Base-by-base conservation (phyloP, 2,329 filamentous ascomycete genomes). In the Colletotrichum sansevieriae region DNA sequence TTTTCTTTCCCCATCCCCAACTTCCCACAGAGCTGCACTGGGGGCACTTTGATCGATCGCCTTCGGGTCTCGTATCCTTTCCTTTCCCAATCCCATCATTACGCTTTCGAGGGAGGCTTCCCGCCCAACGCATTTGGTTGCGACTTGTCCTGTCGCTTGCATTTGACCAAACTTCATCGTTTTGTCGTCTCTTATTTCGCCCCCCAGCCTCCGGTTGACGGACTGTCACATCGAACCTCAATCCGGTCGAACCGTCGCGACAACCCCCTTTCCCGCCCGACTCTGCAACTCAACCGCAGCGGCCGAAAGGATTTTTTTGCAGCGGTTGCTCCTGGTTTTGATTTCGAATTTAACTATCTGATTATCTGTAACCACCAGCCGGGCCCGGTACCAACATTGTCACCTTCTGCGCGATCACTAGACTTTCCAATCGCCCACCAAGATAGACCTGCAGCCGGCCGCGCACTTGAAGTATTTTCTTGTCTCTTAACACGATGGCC, bases 401-500 rank as follows among this genome's bases (percentile, higher is more conserved):
- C 61, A 43, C 20, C 44, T 55, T 47, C 18, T 65, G 59, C 61
- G 55, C 71, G 66, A 72, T 68, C 71, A 68, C 65, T 63, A 68
- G 59, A 65, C 65, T 39, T 39, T 15, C 70, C 70, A 29, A 61
- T 64, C 63, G 67, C 20, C 65, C 64, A 33, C 58, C 65, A 63
- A 59, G 63, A 60, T 58, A 70, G 70, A 71, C 65, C 69, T 67
- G 59, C 68, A 62, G 54, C 70, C 67, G 64, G 64, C 67, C 63
- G 67, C 70, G 63, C 46, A 59, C 51, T 18, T 33, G 18, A 35
- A 54, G 25, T 43, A 18, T 57, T 33, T 44, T 43, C 68, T 25
- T 51, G 60, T 11, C 60, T 58, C 52, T 39, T 56, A 62, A 73
- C 76, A 80, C 71, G 72, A 93, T 93, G 91, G 90, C 91, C 74